A percentile compares a stretch with the other conserved stretches of the same genome.
Evolutionary conservation across 805 yeast species (phyloP).

Genomic region (Martiniozyma abietophila): DNA sequence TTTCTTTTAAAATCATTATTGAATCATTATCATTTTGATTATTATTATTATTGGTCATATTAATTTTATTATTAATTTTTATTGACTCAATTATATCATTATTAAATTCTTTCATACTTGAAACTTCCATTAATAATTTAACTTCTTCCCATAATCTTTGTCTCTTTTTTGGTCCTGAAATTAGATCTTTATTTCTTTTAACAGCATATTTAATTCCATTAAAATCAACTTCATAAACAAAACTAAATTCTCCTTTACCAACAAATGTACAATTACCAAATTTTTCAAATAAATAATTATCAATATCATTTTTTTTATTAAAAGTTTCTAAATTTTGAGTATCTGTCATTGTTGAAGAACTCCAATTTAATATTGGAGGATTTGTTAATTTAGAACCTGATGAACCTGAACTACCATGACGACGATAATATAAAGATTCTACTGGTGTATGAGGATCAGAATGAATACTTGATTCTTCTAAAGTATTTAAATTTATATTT

Average conservation of each 20-base stretch:
- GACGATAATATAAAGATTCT: constrained; percentile 6
- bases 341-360: constrained; percentile 4
- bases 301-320: constrained; percentile 19
- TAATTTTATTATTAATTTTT: neutral
- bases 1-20: too few species aligned
- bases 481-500: constrained; percentile 2
- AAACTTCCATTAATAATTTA: constrained; percentile 43
- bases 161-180: constrained; percentile 49
- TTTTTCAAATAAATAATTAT: constrained; percentile 37
- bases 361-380: constrained; percentile 4
- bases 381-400: neutral
- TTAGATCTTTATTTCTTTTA: constrained; percentile 68
- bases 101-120: constrained; percentile 10
- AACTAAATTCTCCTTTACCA: constrained; percentile 85
- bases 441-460: constrained; percentile 14
- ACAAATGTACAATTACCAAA: constrained; percentile 61
- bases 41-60: constrained; percentile 5
- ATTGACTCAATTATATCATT: neutral
- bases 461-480: neutral
- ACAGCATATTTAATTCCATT: constrained; percentile 71
- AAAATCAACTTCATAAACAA: constrained; percentile 73
- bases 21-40: constrained; percentile 9
- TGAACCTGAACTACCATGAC: too few species aligned
- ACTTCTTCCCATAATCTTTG: constrained; percentile 66
- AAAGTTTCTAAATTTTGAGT: constrained; percentile 4